phyloP scores from a whole-genome alignment of 2,329 filamentous ascomycete species.

The Penicillium frequentans region DNA sequence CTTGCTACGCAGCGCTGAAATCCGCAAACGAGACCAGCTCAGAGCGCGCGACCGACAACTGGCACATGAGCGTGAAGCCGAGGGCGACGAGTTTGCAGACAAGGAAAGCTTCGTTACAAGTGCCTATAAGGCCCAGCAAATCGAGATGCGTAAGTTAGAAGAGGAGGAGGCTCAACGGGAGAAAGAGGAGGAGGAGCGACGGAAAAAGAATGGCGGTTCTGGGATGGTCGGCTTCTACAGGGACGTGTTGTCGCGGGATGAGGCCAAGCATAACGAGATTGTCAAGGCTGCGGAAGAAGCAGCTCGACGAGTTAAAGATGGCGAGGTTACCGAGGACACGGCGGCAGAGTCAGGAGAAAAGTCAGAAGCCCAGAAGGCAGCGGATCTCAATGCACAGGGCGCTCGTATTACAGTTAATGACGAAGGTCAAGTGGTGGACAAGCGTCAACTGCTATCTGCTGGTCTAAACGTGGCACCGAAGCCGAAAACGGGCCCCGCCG shows the following conservation, averaged over 20 bases:
- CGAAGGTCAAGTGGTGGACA: constrained; percentile 65
- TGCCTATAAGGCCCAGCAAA: constrained; percentile 65
- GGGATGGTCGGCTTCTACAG: constrained; percentile 64
- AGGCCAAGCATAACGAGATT: constrained; percentile 57
- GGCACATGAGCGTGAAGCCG: constrained; percentile 61
- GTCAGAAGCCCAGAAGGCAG: constrained; percentile 55
- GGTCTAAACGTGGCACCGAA: constrained; percentile 62
- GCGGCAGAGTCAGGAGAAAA: constrained; percentile 36
- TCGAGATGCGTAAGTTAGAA: constrained; percentile 57
- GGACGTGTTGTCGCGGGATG: constrained; percentile 59
- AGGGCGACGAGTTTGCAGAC: constrained; percentile 66
- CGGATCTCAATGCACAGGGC: constrained; percentile 52
- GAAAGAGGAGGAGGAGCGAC: constrained; percentile 53
- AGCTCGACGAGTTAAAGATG: constrained; percentile 33
- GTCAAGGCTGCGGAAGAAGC: constrained; percentile 55
- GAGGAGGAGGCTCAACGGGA: constrained; percentile 58
- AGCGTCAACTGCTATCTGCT: constrained; percentile 61
- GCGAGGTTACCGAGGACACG: constrained; percentile 32
- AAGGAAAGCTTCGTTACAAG: constrained; percentile 68
- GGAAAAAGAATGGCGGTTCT: constrained; percentile 46
- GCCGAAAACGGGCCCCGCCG: constrained; percentile 41
- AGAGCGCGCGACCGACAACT: constrained; percentile 62
- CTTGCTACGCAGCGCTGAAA: constrained; percentile 59
- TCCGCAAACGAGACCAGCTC: constrained; percentile 63
- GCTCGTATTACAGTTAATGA: constrained; percentile 61